Evolutionary conservation across 352 stramenopile genomes (phyloP), one percentile per base, ranked within the genome.

Genomic region (Blastocystis sp.): DNA sequence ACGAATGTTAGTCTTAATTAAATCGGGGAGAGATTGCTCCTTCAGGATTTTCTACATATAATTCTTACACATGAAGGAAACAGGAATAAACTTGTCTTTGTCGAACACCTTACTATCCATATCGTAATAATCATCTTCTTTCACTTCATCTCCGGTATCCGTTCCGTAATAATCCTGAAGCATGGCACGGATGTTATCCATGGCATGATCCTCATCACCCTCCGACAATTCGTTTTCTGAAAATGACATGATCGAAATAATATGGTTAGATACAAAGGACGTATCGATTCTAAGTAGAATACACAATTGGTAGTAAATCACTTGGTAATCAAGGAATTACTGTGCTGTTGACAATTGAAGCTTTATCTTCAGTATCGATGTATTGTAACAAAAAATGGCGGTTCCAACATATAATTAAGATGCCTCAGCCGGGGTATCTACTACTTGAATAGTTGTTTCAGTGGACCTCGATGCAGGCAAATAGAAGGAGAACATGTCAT

Each of bases 131-230:
- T 84, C 73, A 33, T 84, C 73, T 40, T 66, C 54, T 19, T 70
- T 66, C 54, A 84, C 73, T 42, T 77, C 64, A n/a, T 51, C 64
- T 30, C 35, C 42, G 19, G 59, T 42, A 42, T 84, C 73, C 1
- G 73, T 84, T 48, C 73, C 73, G 30, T 84, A 84, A 57, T 84
- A 84, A 57, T 70, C 44, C 37, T 84, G 73, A 30, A 84, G 58
- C 73, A 84, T 84, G 30, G 73, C 73, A 58, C 73, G 73, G 69
- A 84, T 84, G 58, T 84, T 84, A 66, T 66, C 54, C 58, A 84
- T 70, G 19, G 73, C 54, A 84, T 66, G 54, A 84, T 84, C 73
- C 44, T 84, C 73, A 19, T 84, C 73, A 4, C 44, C 73, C 1
- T 84, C 73, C 2, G 58, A 84, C 22, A 56, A 15, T 57, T 80